Conservation (phyloP, 2,329 filamentous ascomycete species). For the Onygena corvina region DNA sequence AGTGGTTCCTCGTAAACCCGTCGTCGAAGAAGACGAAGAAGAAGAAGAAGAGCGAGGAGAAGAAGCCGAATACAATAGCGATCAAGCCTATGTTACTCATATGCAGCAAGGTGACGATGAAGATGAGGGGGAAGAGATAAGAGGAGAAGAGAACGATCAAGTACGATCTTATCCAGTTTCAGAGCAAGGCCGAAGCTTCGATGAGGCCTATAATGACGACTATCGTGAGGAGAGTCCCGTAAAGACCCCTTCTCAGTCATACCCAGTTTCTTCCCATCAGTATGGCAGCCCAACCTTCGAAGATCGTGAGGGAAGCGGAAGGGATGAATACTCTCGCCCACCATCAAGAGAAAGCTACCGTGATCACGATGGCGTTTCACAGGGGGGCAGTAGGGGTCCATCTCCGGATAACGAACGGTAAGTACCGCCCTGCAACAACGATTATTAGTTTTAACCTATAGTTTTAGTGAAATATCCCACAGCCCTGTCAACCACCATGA, state of each 20-base stretch:
- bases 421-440: neutral
- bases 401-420: neutral
- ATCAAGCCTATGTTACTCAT: neutral
- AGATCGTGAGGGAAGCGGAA: neutral
- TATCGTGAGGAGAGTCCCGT: neutral
- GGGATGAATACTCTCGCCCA: neutral
- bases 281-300: neutral
- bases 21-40: slow-evolving; percentile 11
- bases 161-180: neutral
- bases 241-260: neutral
- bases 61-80: slow-evolving; percentile 5
- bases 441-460: neutral
- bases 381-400: neutral
- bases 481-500: neutral
- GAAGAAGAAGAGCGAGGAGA: slow-evolving; percentile 6
- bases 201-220: neutral
- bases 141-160: too few species aligned
- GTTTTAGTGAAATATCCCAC: neutral
- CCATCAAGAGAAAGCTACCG: neutral
- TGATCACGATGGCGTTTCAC: neutral
- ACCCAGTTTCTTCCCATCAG: neutral
- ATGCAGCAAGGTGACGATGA: neutral
- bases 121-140: neutral
- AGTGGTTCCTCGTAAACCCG: slow-evolving; percentile 18
- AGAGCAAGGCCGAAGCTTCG: neutral